Conservation (phyloP, 768 basidiomycete genomes). For the Tylopilus subfusipes region DNA sequence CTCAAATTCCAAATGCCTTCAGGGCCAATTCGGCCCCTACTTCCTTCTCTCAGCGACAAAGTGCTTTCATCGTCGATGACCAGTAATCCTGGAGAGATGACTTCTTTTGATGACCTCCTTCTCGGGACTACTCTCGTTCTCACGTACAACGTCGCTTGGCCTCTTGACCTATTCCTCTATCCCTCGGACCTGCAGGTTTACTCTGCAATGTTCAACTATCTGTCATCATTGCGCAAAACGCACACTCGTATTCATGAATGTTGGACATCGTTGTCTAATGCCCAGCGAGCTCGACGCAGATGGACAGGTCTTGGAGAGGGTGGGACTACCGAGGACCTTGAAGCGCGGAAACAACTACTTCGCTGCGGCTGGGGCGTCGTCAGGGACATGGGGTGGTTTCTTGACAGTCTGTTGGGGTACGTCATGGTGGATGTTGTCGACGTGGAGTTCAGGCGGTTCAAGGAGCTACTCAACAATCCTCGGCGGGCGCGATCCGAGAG, state of each 20-base stretch:
- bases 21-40: slow-evolving; percentile 76
- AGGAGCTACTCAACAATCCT: slow-evolving; percentile 46
- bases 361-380: slow-evolving; percentile 86
- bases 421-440: slow-evolving; percentile 91
- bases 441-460: slow-evolving; percentile 72
- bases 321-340: slow-evolving; percentile 68
- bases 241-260: slow-evolving; percentile 76
- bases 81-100: slow-evolving; percentile 36
- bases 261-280: slow-evolving; percentile 83
- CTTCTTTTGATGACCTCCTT: slow-evolving; percentile 67
- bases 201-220: slow-evolving; percentile 73
- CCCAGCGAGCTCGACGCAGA: slow-evolving; percentile 76
- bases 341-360: slow-evolving; percentile 59
- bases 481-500: slow-evolving; percentile 21
- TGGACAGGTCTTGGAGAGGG: slow-evolving; percentile 90
- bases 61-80: slow-evolving; percentile 42
- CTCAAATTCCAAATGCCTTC: slow-evolving; percentile 76
- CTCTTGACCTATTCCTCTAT: slow-evolving; percentile 85
- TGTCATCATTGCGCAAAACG: slow-evolving; percentile 80
- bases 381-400: slow-evolving; percentile 87
- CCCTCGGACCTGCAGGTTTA: slow-evolving; percentile 72
- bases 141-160: slow-evolving; percentile 76
- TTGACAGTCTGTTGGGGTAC: slow-evolving; percentile 79
- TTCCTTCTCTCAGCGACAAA: slow-evolving; percentile 61
- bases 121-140: slow-evolving; percentile 76